These are phyloP conservation scores for Trametes gibbosa DNA, from an alignment of 768 basidiomycete species.

Conservation along the genomic window DNA sequence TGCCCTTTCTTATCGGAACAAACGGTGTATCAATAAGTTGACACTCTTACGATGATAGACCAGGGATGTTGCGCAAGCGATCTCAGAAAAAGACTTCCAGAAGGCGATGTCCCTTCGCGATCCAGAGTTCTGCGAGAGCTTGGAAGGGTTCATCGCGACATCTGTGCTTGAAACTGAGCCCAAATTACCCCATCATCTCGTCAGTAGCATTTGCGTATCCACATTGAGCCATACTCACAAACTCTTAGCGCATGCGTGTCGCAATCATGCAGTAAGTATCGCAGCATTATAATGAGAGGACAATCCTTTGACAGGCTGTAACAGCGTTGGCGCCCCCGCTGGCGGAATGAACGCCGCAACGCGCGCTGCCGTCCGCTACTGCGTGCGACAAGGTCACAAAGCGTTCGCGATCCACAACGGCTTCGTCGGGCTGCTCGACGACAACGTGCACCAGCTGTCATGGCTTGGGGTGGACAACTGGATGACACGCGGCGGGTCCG, in stretches of 20 bases:
- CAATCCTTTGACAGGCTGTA: background rate
- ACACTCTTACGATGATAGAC: constrained; percentile 55
- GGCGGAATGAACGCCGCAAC: constrained; percentile 99
- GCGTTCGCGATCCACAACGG: constrained; percentile 95
- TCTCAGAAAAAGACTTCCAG: constrained; percentile 78
- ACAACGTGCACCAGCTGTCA: constrained; percentile 78
- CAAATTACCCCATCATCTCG: constrained; percentile 32
- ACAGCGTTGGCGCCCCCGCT: constrained; percentile 96
- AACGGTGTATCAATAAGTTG: background rate
- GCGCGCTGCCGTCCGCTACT: constrained; percentile 91
- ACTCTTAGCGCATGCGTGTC: constrained; percentile 64
- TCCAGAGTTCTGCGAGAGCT: constrained; percentile 83
- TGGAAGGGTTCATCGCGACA: constrained; percentile 81
- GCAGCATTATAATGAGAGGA: no score
- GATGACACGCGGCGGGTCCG: constrained; percentile 95
- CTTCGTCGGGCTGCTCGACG: constrained; percentile 91
- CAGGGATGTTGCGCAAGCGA: constrained; percentile 77
- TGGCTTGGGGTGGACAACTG: constrained; percentile 98
- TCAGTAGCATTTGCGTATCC: constrained; percentile 9
- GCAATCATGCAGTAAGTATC: constrained; percentile 80
- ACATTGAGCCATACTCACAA: background rate
- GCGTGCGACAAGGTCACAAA: constrained; percentile 86
- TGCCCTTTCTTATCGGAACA: background rate
- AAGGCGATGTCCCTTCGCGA: constrained; percentile 88
- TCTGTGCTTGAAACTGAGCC: constrained; percentile 51